A percentile compares a stretch with the other conserved stretches of the same genome.
These are phyloP conservation scores for Dictyostelium capitatum DNA, from an alignment of 78 protist species.

Conservation along the genomic window DNA sequence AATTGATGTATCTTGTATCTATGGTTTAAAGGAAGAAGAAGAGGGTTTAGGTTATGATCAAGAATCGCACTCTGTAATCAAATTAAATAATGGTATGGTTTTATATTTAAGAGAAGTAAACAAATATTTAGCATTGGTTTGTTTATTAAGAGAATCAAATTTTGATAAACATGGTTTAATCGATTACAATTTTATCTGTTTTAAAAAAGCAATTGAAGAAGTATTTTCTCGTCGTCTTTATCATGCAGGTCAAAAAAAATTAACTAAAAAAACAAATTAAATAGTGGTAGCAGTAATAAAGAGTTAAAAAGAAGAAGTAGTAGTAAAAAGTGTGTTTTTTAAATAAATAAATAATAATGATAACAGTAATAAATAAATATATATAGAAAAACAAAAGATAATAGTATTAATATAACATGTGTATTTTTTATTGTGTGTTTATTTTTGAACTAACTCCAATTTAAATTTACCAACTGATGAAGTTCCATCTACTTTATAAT, in stretches of 20 bases:
- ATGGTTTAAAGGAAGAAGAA: constrained; percentile 90
- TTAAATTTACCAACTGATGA: constrained; percentile 22
- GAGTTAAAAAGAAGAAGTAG: no score
- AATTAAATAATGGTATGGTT: constrained; percentile 89
- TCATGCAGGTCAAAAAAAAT: constrained; percentile 22
- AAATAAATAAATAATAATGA: constrained; percentile 2
- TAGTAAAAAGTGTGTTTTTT: no score
- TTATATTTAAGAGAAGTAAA: constrained; percentile 92
- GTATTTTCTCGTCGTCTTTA: constrained; percentile 70
- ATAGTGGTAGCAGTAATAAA: background rate
- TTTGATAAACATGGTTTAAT: constrained; percentile 94
- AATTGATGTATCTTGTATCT: constrained; percentile 95
- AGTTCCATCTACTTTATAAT: background rate
- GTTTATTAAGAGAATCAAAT: constrained; percentile 89
- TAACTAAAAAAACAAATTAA: constrained; percentile 24
- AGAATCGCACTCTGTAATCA: constrained; percentile 86
- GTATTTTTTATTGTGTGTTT: background rate
- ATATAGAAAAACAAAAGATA: no score
- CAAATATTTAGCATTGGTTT: constrained; percentile 94
- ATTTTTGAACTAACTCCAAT: constrained; percentile 10
- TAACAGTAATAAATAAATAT: background rate
- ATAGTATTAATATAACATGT: background rate
- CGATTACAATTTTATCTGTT: constrained; percentile 94
- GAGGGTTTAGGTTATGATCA: constrained; percentile 88
- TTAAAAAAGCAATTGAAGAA: constrained; percentile 86